Evolutionary conservation across 1,284 basidiomycete species (phyloP).

Genomic region (Sanghuangporus sanghuang): DNA sequence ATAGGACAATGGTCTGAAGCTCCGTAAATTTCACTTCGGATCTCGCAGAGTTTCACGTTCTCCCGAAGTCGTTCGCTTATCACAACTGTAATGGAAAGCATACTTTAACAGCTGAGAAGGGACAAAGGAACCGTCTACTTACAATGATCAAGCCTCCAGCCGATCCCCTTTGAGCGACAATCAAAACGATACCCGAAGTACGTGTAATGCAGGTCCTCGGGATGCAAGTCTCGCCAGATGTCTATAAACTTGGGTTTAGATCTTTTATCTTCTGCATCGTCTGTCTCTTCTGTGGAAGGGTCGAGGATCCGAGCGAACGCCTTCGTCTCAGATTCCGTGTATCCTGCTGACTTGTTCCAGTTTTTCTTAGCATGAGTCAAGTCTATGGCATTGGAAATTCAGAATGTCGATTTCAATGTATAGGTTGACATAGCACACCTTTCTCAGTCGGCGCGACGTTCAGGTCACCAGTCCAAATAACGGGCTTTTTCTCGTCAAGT

Average conservation of each 20-base stretch:
- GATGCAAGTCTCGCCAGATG: slow-evolving; percentile 76
- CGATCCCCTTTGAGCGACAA: slow-evolving; percentile 74
- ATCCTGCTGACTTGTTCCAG: slow-evolving; percentile 79
- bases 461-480: slow-evolving; percentile 87
- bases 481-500: slow-evolving; percentile 73
- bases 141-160: slow-evolving; percentile 88
- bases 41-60: slow-evolving; percentile 71
- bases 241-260: slow-evolving; percentile 57
- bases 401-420: neutral
- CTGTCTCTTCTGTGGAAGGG: slow-evolving; percentile 31
- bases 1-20: slow-evolving; percentile 83
- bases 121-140: slow-evolving; percentile 26
- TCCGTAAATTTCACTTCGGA: slow-evolving; percentile 79
- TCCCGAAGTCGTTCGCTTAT: slow-evolving; percentile 61
- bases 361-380: slow-evolving; percentile 61
- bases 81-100: slow-evolving; percentile 44
- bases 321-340: slow-evolving; percentile 74
- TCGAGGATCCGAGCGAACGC: slow-evolving; percentile 62
- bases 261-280: slow-evolving; percentile 22
- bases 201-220: slow-evolving; percentile 66
- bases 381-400: slow-evolving; percentile 36
- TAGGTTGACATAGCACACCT: slow-evolving; percentile 35
- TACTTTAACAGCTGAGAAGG: slow-evolving; percentile 11
- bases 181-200: slow-evolving; percentile 86
- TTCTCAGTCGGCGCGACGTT: slow-evolving; percentile 79